Evolutionary conservation across 768 basidiomycete species (phyloP).

Genomic region (Multifurca ochricompacta): DNA sequence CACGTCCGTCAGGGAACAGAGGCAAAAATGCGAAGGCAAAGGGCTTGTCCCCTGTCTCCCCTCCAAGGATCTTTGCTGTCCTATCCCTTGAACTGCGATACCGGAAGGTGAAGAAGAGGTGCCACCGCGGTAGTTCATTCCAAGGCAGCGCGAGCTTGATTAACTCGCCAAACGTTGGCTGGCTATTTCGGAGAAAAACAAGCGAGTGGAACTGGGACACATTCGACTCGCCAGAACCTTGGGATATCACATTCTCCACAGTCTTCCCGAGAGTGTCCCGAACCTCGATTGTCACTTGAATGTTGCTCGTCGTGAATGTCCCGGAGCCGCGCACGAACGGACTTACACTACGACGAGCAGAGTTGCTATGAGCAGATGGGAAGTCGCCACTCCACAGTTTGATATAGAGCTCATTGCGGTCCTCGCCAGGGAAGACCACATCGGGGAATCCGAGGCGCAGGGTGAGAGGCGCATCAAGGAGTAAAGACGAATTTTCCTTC

Average conservation of each 20-base stretch:
- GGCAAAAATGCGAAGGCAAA: constrained; percentile 94
- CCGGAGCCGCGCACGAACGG: constrained; percentile 52
- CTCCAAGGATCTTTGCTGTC: constrained; percentile 29
- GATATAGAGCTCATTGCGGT: constrained; percentile 93
- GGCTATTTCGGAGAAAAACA: constrained; percentile 81
- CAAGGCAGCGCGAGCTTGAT: constrained; percentile 77
- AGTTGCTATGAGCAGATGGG: constrained; percentile 40
- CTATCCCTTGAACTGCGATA: constrained; percentile 54
- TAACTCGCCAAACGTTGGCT: constrained; percentile 89
- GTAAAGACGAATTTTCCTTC: constrained; percentile 74
- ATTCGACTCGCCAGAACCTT: constrained; percentile 79
- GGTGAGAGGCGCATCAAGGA: constrained; percentile 76
- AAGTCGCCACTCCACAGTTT: constrained; percentile 96
- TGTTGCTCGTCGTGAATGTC: constrained; percentile 51
- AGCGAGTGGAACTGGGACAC: constrained; percentile 82
- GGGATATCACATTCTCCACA: constrained; percentile 66
- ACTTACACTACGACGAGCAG: constrained; percentile 50
- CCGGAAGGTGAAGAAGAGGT: constrained; percentile 91
- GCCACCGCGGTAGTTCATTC: constrained; percentile 66
- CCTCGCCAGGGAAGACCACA: constrained; percentile 86
- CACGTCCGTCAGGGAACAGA: constrained; percentile 63
- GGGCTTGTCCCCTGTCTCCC: constrained; percentile 54
- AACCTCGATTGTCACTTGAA: constrained; percentile 90
- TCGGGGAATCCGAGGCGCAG: constrained; percentile 91
- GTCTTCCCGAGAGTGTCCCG: constrained; percentile 59